Conservation (phyloP, 2,329 filamentous ascomycete genomes). For the Colletotrichum brevisporum region DNA sequence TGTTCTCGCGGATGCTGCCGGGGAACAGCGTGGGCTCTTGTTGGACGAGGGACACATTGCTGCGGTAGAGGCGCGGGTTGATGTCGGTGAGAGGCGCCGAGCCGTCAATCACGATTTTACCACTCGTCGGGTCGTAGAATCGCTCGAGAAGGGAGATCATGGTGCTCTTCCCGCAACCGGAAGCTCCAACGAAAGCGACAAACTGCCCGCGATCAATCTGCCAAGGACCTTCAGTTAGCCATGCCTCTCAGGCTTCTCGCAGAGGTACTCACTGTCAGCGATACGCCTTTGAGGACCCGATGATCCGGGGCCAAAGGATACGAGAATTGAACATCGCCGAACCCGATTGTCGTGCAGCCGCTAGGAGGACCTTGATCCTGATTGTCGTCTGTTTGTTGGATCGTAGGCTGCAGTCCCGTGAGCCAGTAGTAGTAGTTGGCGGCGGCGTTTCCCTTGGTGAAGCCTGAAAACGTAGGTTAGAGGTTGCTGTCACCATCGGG, state of each 20-base stretch:
- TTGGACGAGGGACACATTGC: conserved; percentile 29
- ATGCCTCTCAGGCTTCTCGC: conserved; percentile 47
- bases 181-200: conserved; percentile 67
- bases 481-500: neutral
- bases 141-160: conserved; percentile 66
- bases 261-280: neutral
- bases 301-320: conserved; percentile 59
- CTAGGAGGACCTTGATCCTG: conserved; percentile 9
- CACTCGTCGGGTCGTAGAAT: conserved; percentile 42
- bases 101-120: conserved; percentile 22
- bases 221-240: conserved; percentile 50
- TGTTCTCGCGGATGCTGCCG: conserved; percentile 69
- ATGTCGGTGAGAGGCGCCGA: conserved; percentile 6
- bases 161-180: conserved; percentile 73
- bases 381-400: conserved; percentile 43
- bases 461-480: conserved; percentile 42
- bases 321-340: conserved; percentile 57
- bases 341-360: conserved; percentile 46
- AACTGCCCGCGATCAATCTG: conserved; percentile 29
- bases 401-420: conserved; percentile 41
- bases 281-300: conserved; percentile 50
- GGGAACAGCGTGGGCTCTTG: conserved; percentile 38
- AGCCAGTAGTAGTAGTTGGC: conserved; percentile 57
- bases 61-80: conserved; percentile 21
- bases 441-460: conserved; percentile 56